A percentile compares a stretch with the other conserved stretches of the same genome.
Conservation (phyloP, 257 asterid species). For the Solanum peruvianum region DNA sequence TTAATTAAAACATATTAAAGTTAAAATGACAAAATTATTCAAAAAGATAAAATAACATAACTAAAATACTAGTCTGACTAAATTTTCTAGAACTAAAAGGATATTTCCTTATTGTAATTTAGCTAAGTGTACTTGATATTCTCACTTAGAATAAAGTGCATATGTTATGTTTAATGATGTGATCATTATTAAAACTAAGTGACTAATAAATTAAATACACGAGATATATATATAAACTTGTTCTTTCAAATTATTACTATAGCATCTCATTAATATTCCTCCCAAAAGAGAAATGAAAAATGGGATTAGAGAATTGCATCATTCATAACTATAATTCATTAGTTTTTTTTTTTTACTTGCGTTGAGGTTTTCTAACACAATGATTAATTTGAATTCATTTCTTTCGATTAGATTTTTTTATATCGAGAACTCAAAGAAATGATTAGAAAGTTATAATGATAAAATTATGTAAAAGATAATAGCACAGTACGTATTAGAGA, state of each 20-base stretch:
- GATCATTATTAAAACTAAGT: background rate
- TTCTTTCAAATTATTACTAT: background rate
- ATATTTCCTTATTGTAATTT: too few species aligned
- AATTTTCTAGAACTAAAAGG: too few species aligned
- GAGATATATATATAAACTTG: background rate
- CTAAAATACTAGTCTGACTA: too few species aligned
- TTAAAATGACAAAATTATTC: too few species aligned
- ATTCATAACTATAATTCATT: background rate
- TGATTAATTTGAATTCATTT: too few species aligned
- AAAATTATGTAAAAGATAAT: background rate
- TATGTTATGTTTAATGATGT: background rate
- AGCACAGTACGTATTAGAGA: background rate
- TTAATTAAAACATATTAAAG: too few species aligned
- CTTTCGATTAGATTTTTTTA: rapidly evolving
- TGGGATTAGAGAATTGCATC: background rate
- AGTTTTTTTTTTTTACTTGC: background rate
- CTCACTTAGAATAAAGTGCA: background rate
- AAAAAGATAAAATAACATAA: too few species aligned
- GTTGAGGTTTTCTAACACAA: too few species aligned
- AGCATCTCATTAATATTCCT: background rate
- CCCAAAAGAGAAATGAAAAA: background rate
- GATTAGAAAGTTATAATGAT: background rate
- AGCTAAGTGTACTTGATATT: background rate
- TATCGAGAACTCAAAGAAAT: background rate
- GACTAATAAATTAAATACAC: background rate